Conservation (phyloP, 2,329 filamentous ascomycete genomes). For the Aspergillus quadrilineatus region DNA sequence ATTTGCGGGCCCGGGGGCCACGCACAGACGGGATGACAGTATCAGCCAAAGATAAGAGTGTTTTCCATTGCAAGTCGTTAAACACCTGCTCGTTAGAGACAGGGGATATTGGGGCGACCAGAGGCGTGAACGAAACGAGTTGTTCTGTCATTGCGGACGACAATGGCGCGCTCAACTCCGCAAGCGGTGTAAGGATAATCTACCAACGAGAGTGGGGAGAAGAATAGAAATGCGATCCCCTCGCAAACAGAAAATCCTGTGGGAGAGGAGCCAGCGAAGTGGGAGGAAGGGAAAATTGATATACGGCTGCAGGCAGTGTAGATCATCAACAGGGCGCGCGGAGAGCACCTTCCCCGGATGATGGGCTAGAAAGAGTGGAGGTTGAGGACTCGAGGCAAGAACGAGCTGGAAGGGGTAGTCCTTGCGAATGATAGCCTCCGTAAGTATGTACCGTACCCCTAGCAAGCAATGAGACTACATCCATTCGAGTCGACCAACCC, state of each 20-base stretch:
- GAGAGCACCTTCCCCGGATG: slow-evolving; percentile 5
- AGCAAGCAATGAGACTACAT: background rate
- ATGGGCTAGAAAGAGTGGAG: slow-evolving; percentile 2
- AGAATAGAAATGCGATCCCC: background rate
- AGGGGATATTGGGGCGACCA: slow-evolving; percentile 50
- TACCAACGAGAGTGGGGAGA: slow-evolving; percentile 4
- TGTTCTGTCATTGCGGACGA: slow-evolving; percentile 22
- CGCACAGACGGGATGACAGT: slow-evolving; percentile 57
- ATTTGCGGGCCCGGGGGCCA: slow-evolving; percentile 36
- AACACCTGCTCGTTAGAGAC: slow-evolving; percentile 50
- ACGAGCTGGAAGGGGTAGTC: slow-evolving; percentile 5
- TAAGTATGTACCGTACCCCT: background rate
- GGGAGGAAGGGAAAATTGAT: background rate
- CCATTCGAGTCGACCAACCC: background rate
- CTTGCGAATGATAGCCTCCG: slow-evolving; percentile 8
- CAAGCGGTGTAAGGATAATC: background rate
- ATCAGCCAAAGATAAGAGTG: slow-evolving; percentile 58
- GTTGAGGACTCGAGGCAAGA: slow-evolving; percentile 5
- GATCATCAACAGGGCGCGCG: background rate
- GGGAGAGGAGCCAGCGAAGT: slow-evolving; percentile 30
- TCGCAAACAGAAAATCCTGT: slow-evolving; percentile 49
- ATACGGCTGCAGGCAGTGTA: background rate
- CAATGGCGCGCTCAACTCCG: background rate
- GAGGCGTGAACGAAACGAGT: slow-evolving; percentile 28
- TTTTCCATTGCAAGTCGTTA: slow-evolving; percentile 58